phyloP scores from a whole-genome alignment of 306 rosid genomes.

The Malus asiatica region DNA sequence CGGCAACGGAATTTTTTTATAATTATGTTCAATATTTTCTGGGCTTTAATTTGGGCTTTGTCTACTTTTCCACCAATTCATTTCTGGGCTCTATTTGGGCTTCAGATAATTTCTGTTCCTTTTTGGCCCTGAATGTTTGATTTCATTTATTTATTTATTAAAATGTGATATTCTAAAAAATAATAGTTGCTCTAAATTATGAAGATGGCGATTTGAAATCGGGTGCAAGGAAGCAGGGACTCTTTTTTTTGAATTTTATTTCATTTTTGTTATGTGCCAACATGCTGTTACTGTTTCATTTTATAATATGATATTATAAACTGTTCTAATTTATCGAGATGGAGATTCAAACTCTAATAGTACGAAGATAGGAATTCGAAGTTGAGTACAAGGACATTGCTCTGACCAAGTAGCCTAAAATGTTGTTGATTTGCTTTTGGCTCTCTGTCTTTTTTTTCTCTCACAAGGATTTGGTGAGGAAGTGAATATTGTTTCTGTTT shows the following conservation, averaged over 20 bases:
- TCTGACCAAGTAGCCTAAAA: neutral
- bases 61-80: neutral
- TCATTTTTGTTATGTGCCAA: neutral
- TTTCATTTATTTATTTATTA: no score
- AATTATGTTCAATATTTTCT: no score
- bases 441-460: neutral
- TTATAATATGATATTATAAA: no score
- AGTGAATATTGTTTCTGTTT: neutral
- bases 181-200: neutral
- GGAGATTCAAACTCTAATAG: no score
- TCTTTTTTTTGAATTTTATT: neutral
- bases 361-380: no score
- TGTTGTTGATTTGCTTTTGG: neutral
- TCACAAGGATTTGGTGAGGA: neutral
- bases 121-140: no score
- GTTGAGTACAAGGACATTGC: neutral
- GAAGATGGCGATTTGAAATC: neutral
- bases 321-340: no score
- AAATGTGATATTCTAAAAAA: no score
- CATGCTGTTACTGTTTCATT: no score
- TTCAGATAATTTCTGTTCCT: no score
- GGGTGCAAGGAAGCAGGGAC: neutral
- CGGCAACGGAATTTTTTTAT: conserved; percentile 33
- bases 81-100: neutral
- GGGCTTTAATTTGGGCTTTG: neutral